Conservation (phyloP, 345 rosid species). For the Kandelia obovata region DNA sequence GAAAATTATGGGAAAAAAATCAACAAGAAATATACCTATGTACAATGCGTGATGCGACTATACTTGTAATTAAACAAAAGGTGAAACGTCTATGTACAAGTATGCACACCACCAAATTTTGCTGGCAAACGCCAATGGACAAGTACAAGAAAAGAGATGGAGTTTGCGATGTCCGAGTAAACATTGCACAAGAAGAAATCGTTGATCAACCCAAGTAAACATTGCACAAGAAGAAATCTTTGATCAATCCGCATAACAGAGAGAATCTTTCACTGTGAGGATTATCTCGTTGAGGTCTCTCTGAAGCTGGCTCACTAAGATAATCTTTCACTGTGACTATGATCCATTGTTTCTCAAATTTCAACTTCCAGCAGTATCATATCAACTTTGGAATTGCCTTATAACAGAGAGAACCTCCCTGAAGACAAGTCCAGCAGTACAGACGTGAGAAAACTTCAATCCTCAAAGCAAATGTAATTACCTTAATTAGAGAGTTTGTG, state of each 20-base stretch:
- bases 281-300: no score
- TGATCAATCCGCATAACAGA: no score
- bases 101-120: constrained; percentile 24
- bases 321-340: not conserved
- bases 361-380: not conserved
- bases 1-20: no score
- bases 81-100: constrained; percentile 33
- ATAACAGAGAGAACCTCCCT: not conserved
- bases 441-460: not conserved
- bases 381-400: not conserved
- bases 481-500: not conserved
- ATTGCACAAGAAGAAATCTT: no score
- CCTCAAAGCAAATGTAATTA: not conserved
- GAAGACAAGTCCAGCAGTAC: constrained; percentile 1
- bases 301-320: not conserved
- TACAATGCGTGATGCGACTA: not conserved
- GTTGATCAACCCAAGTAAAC: no score
- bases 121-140: not conserved
- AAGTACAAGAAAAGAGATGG: not conserved
- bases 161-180: not conserved
- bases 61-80: constrained; percentile 5
- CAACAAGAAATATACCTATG: no score
- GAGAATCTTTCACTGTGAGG: no score
- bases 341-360: not conserved
- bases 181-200: no score